Conservation (phyloP, 257 asterid species). For the Rehmannia glutinosa region DNA sequence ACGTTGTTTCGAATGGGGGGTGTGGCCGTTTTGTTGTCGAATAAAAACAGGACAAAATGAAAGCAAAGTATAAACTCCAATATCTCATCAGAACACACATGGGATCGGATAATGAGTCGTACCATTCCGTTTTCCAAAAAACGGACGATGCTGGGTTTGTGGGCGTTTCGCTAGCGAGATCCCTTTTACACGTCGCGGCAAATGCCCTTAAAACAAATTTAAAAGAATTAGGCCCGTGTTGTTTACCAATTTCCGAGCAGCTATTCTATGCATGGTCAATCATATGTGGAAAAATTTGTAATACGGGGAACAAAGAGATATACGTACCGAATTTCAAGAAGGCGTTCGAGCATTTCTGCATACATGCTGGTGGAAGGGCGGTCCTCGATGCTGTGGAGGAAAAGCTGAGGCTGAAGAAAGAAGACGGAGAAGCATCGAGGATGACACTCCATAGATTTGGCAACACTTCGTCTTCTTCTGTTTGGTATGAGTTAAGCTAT, state of each 20-base stretch:
- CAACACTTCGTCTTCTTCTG: slow-evolving; percentile 64
- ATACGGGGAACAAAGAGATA: too few relatives aligned
- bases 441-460: slow-evolving; percentile 66
- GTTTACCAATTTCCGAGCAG: slow-evolving; percentile 47
- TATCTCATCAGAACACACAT: slow-evolving; percentile 47
- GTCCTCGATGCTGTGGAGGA: slow-evolving; percentile 51
- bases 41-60: slow-evolving; percentile 32
- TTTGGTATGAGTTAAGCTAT: slow-evolving; percentile 58
- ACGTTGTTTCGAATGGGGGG: slow-evolving; percentile 62
- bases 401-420: slow-evolving; percentile 36
- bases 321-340: slow-evolving; percentile 51
- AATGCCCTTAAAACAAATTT: slow-evolving; percentile 48
- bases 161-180: slow-evolving; percentile 38
- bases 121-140: slow-evolving; percentile 41
- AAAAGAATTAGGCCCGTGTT: slow-evolving; percentile 42
- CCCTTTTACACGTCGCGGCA: slow-evolving; percentile 43
- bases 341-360: slow-evolving; percentile 57
- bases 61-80: slow-evolving; percentile 41
- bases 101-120: slow-evolving; percentile 46
- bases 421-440: slow-evolving; percentile 56
- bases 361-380: slow-evolving; percentile 62
- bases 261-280: slow-evolving; percentile 32
- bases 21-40: slow-evolving; percentile 45
- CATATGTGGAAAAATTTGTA: slow-evolving; percentile 15
- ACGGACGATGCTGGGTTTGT: slow-evolving; percentile 23